Conservation (phyloP, 495 filamentous ascomycete species). For the Collariella sp. region DNA sequence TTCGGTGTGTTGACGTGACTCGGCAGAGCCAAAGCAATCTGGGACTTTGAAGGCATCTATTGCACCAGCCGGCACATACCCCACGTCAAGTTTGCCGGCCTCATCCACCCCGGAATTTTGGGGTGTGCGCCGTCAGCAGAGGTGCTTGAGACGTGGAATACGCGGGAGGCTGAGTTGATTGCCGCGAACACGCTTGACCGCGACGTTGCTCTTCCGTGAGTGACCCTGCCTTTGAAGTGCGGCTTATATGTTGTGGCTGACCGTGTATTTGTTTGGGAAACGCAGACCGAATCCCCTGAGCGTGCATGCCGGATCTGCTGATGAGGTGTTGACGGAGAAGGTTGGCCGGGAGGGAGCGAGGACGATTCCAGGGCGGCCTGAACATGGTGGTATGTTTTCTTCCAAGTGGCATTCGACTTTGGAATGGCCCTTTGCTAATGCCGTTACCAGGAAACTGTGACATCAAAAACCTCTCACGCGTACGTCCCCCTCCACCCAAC, state of each 20-base stretch:
- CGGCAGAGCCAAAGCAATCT: slow-evolving; percentile 80
- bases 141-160: slow-evolving; percentile 63
- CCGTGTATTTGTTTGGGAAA: too few relatives aligned
- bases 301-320: slow-evolving; percentile 62
- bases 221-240: not conserved
- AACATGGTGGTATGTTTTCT: slow-evolving; percentile 46
- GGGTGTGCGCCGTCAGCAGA: slow-evolving; percentile 79
- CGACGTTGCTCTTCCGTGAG: slow-evolving; percentile 64
- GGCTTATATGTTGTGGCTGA: not conserved
- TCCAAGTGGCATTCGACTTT: not conserved
- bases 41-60: slow-evolving; percentile 96
- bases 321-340: slow-evolving; percentile 54
- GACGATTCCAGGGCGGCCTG: slow-evolving; percentile 72
- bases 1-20: not conserved
- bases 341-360: slow-evolving; percentile 82
- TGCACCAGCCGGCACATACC: slow-evolving; percentile 88
- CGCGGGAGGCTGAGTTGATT: slow-evolving; percentile 71
- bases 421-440: slow-evolving; percentile 18
- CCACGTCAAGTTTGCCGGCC: slow-evolving; percentile 75
- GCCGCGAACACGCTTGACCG: slow-evolving; percentile 55
- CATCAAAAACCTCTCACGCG: slow-evolving; percentile 67
- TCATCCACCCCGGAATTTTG: slow-evolving; percentile 91
- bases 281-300: slow-evolving; percentile 53
- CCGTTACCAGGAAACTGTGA: slow-evolving; percentile 59
- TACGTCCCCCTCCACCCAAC: not conserved